These are phyloP conservation scores for Suaeda aralocaspica DNA, from an alignment of 148 eudicot genomes.

Conservation along the genomic window DNA sequence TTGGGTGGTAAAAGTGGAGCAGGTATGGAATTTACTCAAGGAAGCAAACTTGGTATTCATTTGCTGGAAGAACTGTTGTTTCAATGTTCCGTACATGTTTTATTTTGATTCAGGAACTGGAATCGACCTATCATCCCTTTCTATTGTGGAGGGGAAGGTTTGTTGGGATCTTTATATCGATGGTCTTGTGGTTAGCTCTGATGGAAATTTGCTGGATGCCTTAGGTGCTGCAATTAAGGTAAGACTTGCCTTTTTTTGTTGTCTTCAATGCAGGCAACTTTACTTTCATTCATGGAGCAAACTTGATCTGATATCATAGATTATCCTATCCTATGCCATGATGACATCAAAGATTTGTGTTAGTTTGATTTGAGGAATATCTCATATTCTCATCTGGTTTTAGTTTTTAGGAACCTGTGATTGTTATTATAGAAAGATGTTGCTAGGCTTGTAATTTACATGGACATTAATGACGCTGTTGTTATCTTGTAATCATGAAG, in stretches of 20 bases:
- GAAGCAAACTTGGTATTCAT: background rate
- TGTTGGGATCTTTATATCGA: constrained; percentile 99
- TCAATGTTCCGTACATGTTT: too few species aligned
- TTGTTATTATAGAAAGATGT: background rate
- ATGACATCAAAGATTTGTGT: too few species aligned
- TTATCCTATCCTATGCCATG: too few species aligned
- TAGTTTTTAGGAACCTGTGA: background rate
- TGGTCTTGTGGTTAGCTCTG: constrained; percentile 80
- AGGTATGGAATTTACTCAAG: constrained; percentile 12
- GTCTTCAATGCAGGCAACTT: too few species aligned
- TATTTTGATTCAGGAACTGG: constrained; percentile 64
- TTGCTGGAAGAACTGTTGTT: background rate
- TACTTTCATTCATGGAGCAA: too few species aligned
- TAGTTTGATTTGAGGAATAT: too few species aligned
- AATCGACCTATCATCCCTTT: constrained; percentile 78
- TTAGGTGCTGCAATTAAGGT: constrained; percentile 97
- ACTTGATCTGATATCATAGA: too few species aligned
- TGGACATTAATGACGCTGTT: background rate
- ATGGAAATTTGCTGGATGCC: constrained; percentile 92
- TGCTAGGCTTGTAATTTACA: background rate
- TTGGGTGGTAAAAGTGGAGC: constrained; percentile 50
- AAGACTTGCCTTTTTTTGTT: constrained; percentile 9
- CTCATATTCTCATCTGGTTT: too few species aligned
- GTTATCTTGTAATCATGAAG: background rate
- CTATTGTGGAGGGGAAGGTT: constrained; percentile 71